Evolutionary conservation across 2,329 filamentous ascomycete species (phyloP), one percentile per base, ranked within the genome.

Genomic region (Ophidiomyces ophidiicola): DNA sequence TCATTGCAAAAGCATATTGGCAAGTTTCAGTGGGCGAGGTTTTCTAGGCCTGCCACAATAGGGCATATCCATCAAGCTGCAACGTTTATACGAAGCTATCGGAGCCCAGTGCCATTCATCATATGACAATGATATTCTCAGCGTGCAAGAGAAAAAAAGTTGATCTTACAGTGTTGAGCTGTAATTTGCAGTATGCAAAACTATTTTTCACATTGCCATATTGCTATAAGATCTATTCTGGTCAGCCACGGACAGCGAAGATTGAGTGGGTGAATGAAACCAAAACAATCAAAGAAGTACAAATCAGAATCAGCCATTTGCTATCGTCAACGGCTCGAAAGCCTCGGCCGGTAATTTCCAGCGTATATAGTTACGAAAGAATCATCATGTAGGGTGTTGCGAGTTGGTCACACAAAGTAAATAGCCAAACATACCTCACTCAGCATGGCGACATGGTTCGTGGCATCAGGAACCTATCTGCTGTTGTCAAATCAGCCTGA

Each of bases 101-200:
- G 80, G 86, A 88, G 86, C 86, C 86, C 86, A 94, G 86, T 94
- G 86, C 86, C 83, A 71, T 82, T 85, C 82, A 86, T 88, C 82
- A 83, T 76, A 52, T 54, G 59, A 65, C 50, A 47, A 36, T 11
- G 29, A 43, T 29, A 36, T 44, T 24, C 42, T 32, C 26, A 42
- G 44, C 46, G 47, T 50, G 30, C 44, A 33, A 38, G 44, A 31
- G 30, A 35, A 23, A 7, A 26, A 26, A 17, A 23, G 32, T 21
- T 12, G n/a, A 23, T 28, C 42, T 41, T 41, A 41, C 42, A 44
- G 11, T n/a, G 23, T 24, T 7, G n/a, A 25, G 20, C 34, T n/a
- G n/a, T n/a, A n/a, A n/a, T n/a, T n/a, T n/a, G n/a, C n/a, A n/a
- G n/a, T 41, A 23, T 37, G 18, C 32, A 23, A n/a, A 32, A 20